phyloP scores from a whole-genome alignment of 495 filamentous ascomycete species.

The Alectoria sarmentosa region DNA sequence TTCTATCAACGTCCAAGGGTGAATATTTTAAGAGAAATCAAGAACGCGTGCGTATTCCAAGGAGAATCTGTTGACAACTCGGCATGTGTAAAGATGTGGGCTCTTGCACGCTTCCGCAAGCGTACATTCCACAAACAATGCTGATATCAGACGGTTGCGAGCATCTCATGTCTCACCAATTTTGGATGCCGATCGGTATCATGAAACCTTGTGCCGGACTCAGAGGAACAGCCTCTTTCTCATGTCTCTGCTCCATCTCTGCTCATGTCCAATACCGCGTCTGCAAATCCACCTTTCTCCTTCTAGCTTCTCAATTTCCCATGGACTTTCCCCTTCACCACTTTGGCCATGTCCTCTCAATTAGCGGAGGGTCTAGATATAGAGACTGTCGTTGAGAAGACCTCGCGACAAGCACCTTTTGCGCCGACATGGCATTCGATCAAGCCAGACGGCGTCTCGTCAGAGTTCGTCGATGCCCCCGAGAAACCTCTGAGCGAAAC shows the following conservation, averaged over 20 bases:
- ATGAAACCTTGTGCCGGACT: neutral
- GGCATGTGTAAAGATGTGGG: too few species aligned
- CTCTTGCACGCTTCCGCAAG: slow-evolving; percentile 1
- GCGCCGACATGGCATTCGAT: neutral
- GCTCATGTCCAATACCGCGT: neutral
- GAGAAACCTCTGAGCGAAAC: neutral
- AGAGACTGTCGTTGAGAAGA: neutral
- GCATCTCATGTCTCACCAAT: neutral
- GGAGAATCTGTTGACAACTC: too few species aligned
- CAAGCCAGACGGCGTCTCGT: neutral
- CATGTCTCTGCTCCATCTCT: neutral
- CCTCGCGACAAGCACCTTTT: neutral
- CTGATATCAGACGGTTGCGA: slow-evolving; percentile 2
- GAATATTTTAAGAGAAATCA: too few species aligned
- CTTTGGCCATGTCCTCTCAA: neutral
- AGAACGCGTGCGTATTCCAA: too few species aligned
- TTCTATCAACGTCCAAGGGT: too few species aligned
- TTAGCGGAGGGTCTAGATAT: neutral
- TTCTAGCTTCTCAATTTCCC: neutral
- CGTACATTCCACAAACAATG: slow-evolving; percentile 8
- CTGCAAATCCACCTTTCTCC: neutral
- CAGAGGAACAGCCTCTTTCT: neutral
- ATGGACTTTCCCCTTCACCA: neutral
- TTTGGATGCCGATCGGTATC: neutral
- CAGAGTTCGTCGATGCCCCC: neutral